These are phyloP conservation scores for Aspergillus sergii DNA, from an alignment of 2,329 filamentous ascomycete genomes.

Conservation along the genomic window DNA sequence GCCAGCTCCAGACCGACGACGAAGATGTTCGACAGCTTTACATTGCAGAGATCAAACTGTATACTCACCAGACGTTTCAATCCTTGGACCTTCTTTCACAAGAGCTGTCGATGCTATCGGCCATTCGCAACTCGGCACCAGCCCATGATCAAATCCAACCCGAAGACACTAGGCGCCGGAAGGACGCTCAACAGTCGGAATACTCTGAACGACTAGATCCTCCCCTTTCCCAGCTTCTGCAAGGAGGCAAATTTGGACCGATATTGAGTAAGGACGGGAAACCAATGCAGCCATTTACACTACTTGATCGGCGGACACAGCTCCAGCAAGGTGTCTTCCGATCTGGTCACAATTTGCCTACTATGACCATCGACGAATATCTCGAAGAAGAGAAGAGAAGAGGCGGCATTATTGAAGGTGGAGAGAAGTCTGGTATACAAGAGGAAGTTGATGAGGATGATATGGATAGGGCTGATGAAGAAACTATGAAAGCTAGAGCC, in stretches of 20 bases:
- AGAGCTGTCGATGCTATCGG: constrained; percentile 79
- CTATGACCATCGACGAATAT: constrained; percentile 98
- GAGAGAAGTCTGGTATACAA: constrained; percentile 68
- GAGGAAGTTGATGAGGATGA: constrained; percentile 87
- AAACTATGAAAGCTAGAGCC: constrained; percentile 87
- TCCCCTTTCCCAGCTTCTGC: constrained; percentile 56
- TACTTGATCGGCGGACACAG: constrained; percentile 75
- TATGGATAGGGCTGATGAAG: constrained; percentile 80
- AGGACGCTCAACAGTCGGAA: constrained; percentile 53
- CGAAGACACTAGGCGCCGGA: constrained; percentile 47
- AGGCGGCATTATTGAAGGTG: constrained; percentile 89
- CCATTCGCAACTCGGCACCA: constrained; percentile 60
- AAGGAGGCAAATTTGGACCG: constrained; percentile 61
- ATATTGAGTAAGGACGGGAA: constrained; percentile 78
- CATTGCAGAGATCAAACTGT: constrained; percentile 72
- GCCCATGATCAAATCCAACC: constrained; percentile 35
- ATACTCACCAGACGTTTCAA: constrained; percentile 79
- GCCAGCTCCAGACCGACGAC: constrained; percentile 73
- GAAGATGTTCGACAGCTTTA: constrained; percentile 79
- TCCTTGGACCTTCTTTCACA: constrained; percentile 83
- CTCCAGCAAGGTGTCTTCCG: constrained; percentile 81
- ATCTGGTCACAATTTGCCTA: constrained; percentile 88
- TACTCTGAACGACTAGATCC: constrained; percentile 77
- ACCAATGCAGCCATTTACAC: constrained; percentile 86
- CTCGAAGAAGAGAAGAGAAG: constrained; percentile 83